phyloP scores from a whole-genome alignment of 176 grass and related monocot species.

The Zea luxurians region DNA sequence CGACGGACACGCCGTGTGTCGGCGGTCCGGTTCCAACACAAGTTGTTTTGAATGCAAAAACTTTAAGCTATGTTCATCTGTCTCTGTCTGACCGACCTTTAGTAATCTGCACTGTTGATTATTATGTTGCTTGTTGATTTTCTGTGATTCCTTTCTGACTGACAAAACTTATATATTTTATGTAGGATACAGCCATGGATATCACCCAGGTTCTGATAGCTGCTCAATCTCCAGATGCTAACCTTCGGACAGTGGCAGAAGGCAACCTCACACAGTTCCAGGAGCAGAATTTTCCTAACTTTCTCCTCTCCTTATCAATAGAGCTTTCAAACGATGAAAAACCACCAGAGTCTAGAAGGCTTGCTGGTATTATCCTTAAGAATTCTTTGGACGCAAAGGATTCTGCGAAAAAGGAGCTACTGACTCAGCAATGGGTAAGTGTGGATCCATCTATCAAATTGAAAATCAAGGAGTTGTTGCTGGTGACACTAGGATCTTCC shows the following conservation, averaged over 20 bases:
- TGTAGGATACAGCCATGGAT: slow-evolving; percentile 53
- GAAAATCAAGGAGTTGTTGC: slow-evolving; percentile 90
- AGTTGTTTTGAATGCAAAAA: slow-evolving; percentile 6
- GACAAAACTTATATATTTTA: slow-evolving; percentile 2
- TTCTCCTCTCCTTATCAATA: slow-evolving; percentile 71
- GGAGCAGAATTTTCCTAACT: slow-evolving; percentile 82
- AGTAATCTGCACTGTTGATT: background rate
- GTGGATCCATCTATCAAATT: slow-evolving; percentile 64
- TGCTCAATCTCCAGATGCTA: slow-evolving; percentile 74
- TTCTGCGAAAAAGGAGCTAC: slow-evolving; percentile 57
- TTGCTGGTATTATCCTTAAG: slow-evolving; percentile 86
- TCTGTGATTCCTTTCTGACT: slow-evolving; percentile 17
- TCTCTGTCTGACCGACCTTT: background rate
- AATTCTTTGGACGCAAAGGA: slow-evolving; percentile 83
- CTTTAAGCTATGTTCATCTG: slow-evolving; percentile 3
- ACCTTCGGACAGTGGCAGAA: slow-evolving; percentile 67
- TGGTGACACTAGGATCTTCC: slow-evolving; percentile 67
- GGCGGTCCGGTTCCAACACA: too few relatives aligned
- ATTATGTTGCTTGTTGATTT: background rate
- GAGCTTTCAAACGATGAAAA: slow-evolving; percentile 73
- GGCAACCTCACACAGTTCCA: slow-evolving; percentile 79
- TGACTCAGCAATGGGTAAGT: slow-evolving; percentile 65
- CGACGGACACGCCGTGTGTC: too few relatives aligned
- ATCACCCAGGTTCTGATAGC: slow-evolving; percentile 69
- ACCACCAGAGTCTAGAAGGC: slow-evolving; percentile 71